A percentile compares a stretch with the other conserved stretches of the same genome.
Evolutionary conservation across 139 green algal species (phyloP).

Genomic region (Pseudopediastrum boryanum): DNA sequence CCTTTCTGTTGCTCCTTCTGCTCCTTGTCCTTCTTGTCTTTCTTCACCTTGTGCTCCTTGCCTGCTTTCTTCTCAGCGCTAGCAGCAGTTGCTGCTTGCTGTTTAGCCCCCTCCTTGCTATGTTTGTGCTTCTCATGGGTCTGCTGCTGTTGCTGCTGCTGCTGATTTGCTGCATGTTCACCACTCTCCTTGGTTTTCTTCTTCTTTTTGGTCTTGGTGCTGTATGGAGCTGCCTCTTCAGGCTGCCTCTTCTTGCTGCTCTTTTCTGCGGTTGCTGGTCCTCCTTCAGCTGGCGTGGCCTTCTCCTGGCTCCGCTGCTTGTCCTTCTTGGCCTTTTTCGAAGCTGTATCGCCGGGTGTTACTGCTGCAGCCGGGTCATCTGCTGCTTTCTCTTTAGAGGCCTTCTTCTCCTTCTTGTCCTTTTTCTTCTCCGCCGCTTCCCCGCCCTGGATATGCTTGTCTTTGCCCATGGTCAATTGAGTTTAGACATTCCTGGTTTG

Average conservation of each 20-base stretch:
- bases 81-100: neutral
- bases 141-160: neutral
- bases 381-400: neutral
- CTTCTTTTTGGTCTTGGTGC: slow-evolving; percentile 8
- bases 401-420: neutral
- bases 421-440: neutral
- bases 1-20: neutral
- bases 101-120: neutral
- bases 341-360: neutral
- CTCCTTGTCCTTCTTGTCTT: neutral
- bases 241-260: slow-evolving; percentile 2
- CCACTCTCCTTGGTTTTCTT: neutral
- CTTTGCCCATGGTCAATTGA: neutral
- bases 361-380: neutral
- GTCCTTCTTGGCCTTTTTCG: slow-evolving; percentile 6
- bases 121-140: neutral
- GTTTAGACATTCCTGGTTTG: neutral
- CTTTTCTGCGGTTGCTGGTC: slow-evolving; percentile 10
- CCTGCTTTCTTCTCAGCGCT: neutral
- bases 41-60: neutral
- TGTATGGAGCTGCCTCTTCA: neutral
- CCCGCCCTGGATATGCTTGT: neutral
- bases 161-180: neutral
- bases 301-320: slow-evolving; percentile 13
- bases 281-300: neutral